Base-by-base conservation (phyloP, 2,329 filamentous ascomycete species). In the Emergomyces pasteurianus region DNA sequence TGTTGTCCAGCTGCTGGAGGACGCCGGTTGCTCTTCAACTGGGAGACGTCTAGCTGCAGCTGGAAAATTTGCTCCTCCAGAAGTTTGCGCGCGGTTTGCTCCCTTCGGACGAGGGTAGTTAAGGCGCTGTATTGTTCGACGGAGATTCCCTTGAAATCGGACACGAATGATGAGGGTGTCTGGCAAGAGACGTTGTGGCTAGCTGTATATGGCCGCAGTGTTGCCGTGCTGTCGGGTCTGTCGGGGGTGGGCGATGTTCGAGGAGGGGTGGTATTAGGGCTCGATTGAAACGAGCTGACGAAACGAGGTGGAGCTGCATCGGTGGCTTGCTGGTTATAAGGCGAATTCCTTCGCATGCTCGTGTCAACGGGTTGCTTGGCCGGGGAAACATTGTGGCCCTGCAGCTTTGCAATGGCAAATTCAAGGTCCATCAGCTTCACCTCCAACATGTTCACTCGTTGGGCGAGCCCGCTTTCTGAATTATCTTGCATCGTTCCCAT, bases 381-480 rank as follows among this genome's bases (percentile, higher is more conserved):
- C 6, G 65, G 63, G 26, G 67, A 67, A 43, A 67, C 61, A 14
- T 69, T 65, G 36, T 65, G 70, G 54, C 70, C 73, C 65, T 80
- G 78, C 62, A 80, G 71, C 58, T 78, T 75, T 1, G 77, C 76
- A 62, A 80, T 77, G 5, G 78, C 78, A 60, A 78, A 78, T 64
- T 80, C 78, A 4, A 80, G 70, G 55, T 80, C 78, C 64, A 79
- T 78, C 57, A 80, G 67, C 62, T 80, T 80, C 26, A 80, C 78
- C 62, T 80, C 78, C 7, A 80, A 67, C 0, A 78, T 80, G 40
- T 75, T 76, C n/a, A 80, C 64, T 54, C 78, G 72, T 60, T 80
- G 76, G 60, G 78, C 77, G 0, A 80, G 65, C 42, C 71, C 75
- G 21, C 72, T 66, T 23, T 71, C 71, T 28, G 74, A 73, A 59